phyloP scores from a whole-genome alignment of 2,329 filamentous ascomycete genomes.

The Ceratocystis colombiana region DNA sequence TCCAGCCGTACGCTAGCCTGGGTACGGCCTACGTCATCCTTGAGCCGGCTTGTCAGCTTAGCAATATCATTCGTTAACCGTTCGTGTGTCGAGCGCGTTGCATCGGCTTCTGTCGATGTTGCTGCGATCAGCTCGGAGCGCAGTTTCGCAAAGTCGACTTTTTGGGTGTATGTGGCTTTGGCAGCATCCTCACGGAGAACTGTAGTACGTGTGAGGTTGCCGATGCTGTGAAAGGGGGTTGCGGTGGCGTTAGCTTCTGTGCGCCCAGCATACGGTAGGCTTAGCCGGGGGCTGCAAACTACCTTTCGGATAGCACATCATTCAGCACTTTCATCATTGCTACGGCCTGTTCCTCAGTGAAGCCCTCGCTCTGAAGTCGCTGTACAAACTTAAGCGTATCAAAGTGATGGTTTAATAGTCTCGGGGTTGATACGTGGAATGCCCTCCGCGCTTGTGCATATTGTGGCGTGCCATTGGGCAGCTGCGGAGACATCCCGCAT shows the following conservation, averaged over 20 bases:
- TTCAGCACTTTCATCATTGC: conserved; percentile 98
- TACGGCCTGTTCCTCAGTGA: conserved; percentile 87
- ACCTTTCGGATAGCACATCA: conserved; percentile 94
- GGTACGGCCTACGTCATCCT: conserved; percentile 89
- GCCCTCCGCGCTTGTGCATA: conserved; percentile 32
- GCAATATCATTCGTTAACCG: conserved; percentile 87
- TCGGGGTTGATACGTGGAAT: conserved; percentile 57
- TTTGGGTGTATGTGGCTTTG: conserved; percentile 70
- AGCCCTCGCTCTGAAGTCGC: conserved; percentile 77
- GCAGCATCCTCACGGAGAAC: conserved; percentile 88
- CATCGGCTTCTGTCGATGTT: conserved; percentile 80
- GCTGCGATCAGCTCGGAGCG: conserved; percentile 86
- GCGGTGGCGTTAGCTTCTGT: neutral
- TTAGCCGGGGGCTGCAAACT: conserved; percentile 20
- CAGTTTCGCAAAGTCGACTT: conserved; percentile 96
- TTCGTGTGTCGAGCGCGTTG: conserved; percentile 84
- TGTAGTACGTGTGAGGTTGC: conserved; percentile 96
- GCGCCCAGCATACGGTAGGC: neutral
- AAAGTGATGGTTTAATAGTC: conserved; percentile 79
- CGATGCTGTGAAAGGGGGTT: conserved; percentile 51
- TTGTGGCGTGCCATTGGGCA: neutral
- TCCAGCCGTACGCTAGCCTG: conserved; percentile 88
- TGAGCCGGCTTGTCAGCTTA: conserved; percentile 77
- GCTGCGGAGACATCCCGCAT: neutral
- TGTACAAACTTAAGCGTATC: conserved; percentile 97